phyloP scores from a whole-genome alignment of 192 early-diverging fungal species.

The Coemansia interrupta region DNA sequence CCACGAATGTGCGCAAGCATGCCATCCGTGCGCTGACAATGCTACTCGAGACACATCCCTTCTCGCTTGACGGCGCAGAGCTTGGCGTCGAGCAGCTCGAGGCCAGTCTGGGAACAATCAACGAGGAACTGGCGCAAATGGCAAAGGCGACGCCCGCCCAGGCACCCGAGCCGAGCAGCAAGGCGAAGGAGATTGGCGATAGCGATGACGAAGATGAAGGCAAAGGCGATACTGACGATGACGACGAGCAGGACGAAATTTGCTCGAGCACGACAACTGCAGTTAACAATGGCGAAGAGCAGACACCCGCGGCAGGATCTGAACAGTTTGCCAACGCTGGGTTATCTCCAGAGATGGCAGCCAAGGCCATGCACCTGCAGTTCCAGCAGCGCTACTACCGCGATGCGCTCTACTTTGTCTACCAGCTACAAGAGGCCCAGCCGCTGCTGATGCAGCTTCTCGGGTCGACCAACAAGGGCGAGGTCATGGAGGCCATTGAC shows the following conservation, averaged over 20 bases:
- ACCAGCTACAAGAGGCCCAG: constrained; percentile 72
- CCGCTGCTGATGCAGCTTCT: constrained; percentile 80
- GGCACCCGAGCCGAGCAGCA: constrained; percentile 11
- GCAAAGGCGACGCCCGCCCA: constrained; percentile 24
- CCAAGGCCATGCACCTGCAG: constrained; percentile 53
- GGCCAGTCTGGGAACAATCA: constrained; percentile 60
- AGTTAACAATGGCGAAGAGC: constrained; percentile 15
- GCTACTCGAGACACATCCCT: constrained; percentile 86
- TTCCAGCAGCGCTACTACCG: constrained; percentile 73
- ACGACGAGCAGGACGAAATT: constrained; percentile 20
- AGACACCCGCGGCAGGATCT: constrained; percentile 4
- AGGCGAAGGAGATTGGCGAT: constrained; percentile 19
- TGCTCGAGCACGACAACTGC: background rate
- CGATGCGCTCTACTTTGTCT: constrained; percentile 84
- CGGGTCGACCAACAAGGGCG: constrained; percentile 82
- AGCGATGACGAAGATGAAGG: constrained; percentile 25
- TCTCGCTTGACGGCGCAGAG: constrained; percentile 79
- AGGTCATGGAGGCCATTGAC: constrained; percentile 94
- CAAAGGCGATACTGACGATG: constrained; percentile 21
- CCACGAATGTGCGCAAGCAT: constrained; percentile 81
- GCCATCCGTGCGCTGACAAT: constrained; percentile 81
- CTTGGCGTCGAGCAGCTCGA: constrained; percentile 71
- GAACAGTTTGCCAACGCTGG: constrained; percentile 24
- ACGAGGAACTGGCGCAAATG: constrained; percentile 65
- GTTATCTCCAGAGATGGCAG: constrained; percentile 52